Evolutionary conservation across 1,284 basidiomycete genomes (phyloP), one percentile per base, ranked within the genome.

Genomic region (Phellopilus nigrolimitatus): DNA sequence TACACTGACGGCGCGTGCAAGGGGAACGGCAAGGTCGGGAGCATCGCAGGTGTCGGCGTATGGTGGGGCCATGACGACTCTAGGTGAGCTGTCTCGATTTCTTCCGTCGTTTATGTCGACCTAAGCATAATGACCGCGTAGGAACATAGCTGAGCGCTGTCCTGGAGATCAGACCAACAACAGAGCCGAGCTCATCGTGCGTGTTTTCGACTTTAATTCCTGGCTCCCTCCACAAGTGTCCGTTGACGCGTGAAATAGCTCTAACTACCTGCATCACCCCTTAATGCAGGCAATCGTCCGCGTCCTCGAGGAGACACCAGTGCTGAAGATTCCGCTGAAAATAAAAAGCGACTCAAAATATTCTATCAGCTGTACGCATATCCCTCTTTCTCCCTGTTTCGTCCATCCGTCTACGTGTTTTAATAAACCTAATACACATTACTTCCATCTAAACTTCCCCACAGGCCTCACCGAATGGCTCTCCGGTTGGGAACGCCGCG

Each of bases 131-230:
- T 39, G 9, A 52, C 46, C 27, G 43, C 38, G 13, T 50, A 89
- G 90, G 45, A 91, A 91, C 61, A 64, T 91, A 2, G 74, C 82
- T 0, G 85, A 90, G 59, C 73, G 91, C 17, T 86, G 90, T 58
- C 86, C 88, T 1, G 92, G 91, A 1, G 70, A 68, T 40, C 91
- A 94, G 63, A 94, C 91, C 0, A 95, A 95, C 63, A 94, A 95
- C 57, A 74, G 89, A 10, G 91, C 89, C 2, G 91, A 95, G 64
- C 73, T 95, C 24, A 82, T 89, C 57, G 90, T 87, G 54, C 57
- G 80, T 71, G 9, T 21, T 44, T 40, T 15, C 5, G 19, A n/a
- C n/a, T 42, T 3, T 17, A 12, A 3, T 8, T 21, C 12, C 33
- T 10, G 19, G n/a, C 15, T 19, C 4, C 12, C n/a, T 13, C 41